Conservation (phyloP, 495 filamentous ascomycete genomes). For the Neurospora discreta region DNA sequence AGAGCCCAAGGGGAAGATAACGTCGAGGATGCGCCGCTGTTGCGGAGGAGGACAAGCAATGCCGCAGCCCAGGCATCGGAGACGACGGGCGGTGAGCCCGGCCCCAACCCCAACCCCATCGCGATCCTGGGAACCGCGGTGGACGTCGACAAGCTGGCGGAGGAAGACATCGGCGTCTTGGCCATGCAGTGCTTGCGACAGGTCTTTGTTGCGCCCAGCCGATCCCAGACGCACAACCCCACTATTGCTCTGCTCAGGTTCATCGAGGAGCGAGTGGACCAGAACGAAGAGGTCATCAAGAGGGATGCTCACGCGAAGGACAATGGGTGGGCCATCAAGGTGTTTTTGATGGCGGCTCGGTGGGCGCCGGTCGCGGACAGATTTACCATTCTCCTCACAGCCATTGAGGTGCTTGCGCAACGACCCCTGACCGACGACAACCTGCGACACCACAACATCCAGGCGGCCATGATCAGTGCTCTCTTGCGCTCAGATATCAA, state of each 20-base stretch:
- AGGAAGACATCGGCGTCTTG: constrained; percentile 73
- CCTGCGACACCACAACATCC: constrained; percentile 55
- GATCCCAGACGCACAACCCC: constrained; percentile 63
- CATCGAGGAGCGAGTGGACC: constrained; percentile 46
- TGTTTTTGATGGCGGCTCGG: constrained; percentile 63
- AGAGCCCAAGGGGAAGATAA: constrained; percentile 55
- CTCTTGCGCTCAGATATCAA: constrained; percentile 81
- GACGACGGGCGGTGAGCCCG: constrained; percentile 47
- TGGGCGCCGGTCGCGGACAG: constrained; percentile 90
- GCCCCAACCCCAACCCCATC: constrained; percentile 54
- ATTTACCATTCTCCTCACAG: constrained; percentile 70
- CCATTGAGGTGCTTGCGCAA: constrained; percentile 60
- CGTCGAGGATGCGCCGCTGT: constrained; percentile 45
- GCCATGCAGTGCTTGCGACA: constrained; percentile 73
- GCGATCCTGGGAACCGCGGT: constrained; percentile 62
- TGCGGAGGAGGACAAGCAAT: constrained; percentile 61
- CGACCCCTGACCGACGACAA: constrained; percentile 54
- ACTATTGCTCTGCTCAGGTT: constrained; percentile 61
- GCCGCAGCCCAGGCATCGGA: constrained; percentile 50
- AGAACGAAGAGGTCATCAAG: constrained; percentile 33
- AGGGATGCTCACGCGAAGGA: constrained; percentile 23
- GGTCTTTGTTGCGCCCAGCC: constrained; percentile 65
- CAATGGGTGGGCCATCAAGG: constrained; percentile 64
- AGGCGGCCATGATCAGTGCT: constrained; percentile 64
- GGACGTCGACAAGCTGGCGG: constrained; percentile 74